A percentile compares a stretch with the other conserved stretches of the same genome.
These are phyloP conservation scores for Batrachochytrium dendrobatidis DNA, from an alignment of 371 early-diverging fungal genomes.

Conservation along the genomic window DNA sequence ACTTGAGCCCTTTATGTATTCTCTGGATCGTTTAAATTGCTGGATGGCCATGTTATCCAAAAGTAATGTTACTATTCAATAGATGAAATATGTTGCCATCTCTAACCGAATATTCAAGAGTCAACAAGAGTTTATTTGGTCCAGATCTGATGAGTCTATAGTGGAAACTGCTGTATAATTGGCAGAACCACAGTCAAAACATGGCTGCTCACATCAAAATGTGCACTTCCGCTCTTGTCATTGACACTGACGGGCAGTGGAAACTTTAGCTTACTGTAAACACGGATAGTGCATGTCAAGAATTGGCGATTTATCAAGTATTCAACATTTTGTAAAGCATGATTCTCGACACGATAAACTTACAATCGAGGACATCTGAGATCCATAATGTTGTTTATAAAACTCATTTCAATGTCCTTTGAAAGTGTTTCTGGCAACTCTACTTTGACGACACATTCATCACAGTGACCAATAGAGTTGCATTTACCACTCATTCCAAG, in stretches of 20 bases:
- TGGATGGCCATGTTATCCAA: no score
- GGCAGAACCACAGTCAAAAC: slow-evolving; percentile 16
- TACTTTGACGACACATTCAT: slow-evolving; percentile 17
- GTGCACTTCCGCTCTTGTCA: slow-evolving; percentile 15
- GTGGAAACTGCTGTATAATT: slow-evolving; percentile 8
- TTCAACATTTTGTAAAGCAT: not conserved
- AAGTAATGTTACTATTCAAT: no score
- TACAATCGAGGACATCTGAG: slow-evolving; percentile 22
- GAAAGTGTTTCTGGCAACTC: slow-evolving; percentile 16
- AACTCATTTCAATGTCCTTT: slow-evolving; percentile 19
- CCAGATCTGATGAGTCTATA: no score
- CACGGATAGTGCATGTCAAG: no score
- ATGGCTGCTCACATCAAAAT: slow-evolving; percentile 11
- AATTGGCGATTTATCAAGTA: no score
- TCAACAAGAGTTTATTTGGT: no score
- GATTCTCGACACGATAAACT: not conserved
- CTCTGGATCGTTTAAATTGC: no score
- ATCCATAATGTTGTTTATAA: slow-evolving; percentile 11
- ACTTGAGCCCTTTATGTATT: no score
- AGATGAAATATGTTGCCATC: no score
- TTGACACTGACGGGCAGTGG: slow-evolving; percentile 11
- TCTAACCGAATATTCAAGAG: no score
- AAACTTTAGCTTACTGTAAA: slow-evolving; percentile 14
- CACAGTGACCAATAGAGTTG: slow-evolving; percentile 15
- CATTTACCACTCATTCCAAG: slow-evolving; percentile 28